Percentiles rank a stretch among this genome's conserved stretches.
Evolutionary conservation across 768 basidiomycete genomes (phyloP).

Genomic region (Boletellus emodensis): DNA sequence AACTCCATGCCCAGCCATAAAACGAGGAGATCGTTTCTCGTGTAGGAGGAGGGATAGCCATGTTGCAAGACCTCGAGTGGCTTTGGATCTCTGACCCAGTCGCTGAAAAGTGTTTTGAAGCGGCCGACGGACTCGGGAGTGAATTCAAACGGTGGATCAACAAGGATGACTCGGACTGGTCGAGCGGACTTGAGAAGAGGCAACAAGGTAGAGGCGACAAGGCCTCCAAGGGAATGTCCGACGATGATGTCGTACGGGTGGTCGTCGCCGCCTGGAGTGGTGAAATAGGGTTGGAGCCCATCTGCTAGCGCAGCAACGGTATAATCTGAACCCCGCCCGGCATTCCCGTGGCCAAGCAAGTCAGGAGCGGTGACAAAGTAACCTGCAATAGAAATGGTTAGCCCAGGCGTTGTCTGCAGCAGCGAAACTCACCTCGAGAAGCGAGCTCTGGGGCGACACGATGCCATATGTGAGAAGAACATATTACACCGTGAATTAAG

Average conservation of each 20-base stretch:
- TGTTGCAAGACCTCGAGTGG: background rate
- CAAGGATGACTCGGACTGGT: conserved; percentile 13
- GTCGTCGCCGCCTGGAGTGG: background rate
- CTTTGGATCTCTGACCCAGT: background rate
- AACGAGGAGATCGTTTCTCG: conserved; percentile 2
- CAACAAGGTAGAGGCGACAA: conserved; percentile 8
- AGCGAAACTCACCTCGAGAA: conserved; percentile 11
- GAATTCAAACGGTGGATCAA: conserved; percentile 15
- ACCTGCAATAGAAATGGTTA: conserved; percentile 3
- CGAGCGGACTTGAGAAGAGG: conserved; percentile 9
- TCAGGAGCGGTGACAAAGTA: conserved; percentile 24
- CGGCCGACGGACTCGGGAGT: background rate
- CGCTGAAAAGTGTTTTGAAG: background rate
- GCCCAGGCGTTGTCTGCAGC: background rate
- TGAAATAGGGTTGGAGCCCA: conserved; percentile 13
- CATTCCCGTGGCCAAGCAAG: conserved; percentile 20
- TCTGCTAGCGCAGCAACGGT: background rate
- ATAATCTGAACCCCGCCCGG: conserved; percentile 1
- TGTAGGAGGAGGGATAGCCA: background rate
- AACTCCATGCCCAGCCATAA: background rate
- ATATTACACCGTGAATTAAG: conserved; percentile 18
- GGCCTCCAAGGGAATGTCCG: conserved; percentile 20
- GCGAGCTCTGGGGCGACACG: conserved; percentile 15
- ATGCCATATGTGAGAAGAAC: conserved; percentile 16
- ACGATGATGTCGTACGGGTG: conserved; percentile 6